Conservation (phyloP, 2,329 filamentous ascomycete species). For the Rutstroemia sp. region DNA sequence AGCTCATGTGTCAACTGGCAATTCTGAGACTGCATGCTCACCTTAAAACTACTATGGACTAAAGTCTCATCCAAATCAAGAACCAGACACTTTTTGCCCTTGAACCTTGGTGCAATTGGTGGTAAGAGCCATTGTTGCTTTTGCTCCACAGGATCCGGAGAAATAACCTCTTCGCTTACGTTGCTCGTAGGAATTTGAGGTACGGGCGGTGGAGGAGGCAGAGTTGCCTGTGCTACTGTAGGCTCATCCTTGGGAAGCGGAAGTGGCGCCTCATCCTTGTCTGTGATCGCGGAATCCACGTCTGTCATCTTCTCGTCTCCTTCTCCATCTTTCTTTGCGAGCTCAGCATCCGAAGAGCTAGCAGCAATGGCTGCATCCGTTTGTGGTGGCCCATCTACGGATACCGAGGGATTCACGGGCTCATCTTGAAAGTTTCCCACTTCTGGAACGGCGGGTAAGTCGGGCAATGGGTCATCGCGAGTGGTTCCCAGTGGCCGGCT, state of each 20-base stretch:
- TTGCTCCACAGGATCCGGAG: slow-evolving; percentile 23
- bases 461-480: slow-evolving; percentile 27
- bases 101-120: slow-evolving; percentile 70
- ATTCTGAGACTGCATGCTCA: slow-evolving; percentile 33
- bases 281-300: slow-evolving; percentile 16
- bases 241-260: slow-evolving; percentile 19
- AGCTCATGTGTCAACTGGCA: slow-evolving; percentile 3
- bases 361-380: background rate
- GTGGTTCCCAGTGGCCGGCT: slow-evolving; percentile 11
- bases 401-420: slow-evolving; percentile 14
- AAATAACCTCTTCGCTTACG: slow-evolving; percentile 15
- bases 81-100: slow-evolving; percentile 88
- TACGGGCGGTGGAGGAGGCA: slow-evolving; percentile 20
- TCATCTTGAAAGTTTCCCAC: slow-evolving; percentile 20
- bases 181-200: slow-evolving; percentile 21
- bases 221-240: slow-evolving; percentile 14
- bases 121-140: slow-evolving; percentile 54
- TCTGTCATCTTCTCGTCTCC: slow-evolving; percentile 22
- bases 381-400: slow-evolving; percentile 7
- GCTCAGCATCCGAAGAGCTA: background rate
- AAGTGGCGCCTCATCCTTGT: slow-evolving; percentile 19
- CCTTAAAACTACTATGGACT: slow-evolving; percentile 98
- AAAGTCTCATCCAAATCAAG: slow-evolving; percentile 94
- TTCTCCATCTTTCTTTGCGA: slow-evolving; percentile 19
- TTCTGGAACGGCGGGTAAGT: slow-evolving; percentile 25